A percentile compares a stretch with the other conserved stretches of the same genome.
phyloP scores from a whole-genome alignment of 805 yeast species.

The Candida jianshihensis region DNA sequence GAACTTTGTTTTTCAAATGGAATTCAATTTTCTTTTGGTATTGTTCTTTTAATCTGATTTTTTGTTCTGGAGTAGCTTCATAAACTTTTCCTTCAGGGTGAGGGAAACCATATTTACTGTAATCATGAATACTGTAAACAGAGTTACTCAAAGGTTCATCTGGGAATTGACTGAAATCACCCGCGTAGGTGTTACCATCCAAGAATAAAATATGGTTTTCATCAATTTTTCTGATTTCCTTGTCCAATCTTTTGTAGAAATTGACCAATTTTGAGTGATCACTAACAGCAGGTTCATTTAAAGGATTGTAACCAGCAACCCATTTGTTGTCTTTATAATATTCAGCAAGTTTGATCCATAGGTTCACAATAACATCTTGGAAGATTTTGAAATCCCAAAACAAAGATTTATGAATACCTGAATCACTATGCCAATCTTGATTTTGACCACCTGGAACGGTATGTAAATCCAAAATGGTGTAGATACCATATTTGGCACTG shows the following conservation, averaged over 20 bases:
- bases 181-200: constrained; percentile 45
- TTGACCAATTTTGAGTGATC: constrained; percentile 34
- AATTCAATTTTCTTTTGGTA: constrained; percentile 38
- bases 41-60: constrained; percentile 28
- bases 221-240: constrained; percentile 36
- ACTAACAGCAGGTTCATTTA: constrained; percentile 45
- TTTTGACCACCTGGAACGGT: constrained; percentile 48
- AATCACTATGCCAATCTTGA: constrained; percentile 49
- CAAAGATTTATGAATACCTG: constrained; percentile 37
- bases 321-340: constrained; percentile 39
- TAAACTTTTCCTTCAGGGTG: constrained; percentile 26
- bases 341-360: constrained; percentile 39
- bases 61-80: constrained; percentile 29
- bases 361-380: constrained; percentile 38
- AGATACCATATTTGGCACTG: constrained; percentile 40
- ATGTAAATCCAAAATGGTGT: constrained; percentile 42
- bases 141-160: constrained; percentile 32
- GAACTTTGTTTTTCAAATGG: constrained; percentile 33
- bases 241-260: constrained; percentile 33
- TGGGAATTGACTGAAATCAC: constrained; percentile 44
- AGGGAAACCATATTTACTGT: constrained; percentile 40
- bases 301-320: constrained; percentile 49
- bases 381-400: constrained; percentile 45
- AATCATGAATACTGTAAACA: constrained; percentile 47
- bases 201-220: constrained; percentile 42